Evolutionary conservation across 352 stramenopile genomes (phyloP).

Genomic region (Globisporangium carolinianum): DNA sequence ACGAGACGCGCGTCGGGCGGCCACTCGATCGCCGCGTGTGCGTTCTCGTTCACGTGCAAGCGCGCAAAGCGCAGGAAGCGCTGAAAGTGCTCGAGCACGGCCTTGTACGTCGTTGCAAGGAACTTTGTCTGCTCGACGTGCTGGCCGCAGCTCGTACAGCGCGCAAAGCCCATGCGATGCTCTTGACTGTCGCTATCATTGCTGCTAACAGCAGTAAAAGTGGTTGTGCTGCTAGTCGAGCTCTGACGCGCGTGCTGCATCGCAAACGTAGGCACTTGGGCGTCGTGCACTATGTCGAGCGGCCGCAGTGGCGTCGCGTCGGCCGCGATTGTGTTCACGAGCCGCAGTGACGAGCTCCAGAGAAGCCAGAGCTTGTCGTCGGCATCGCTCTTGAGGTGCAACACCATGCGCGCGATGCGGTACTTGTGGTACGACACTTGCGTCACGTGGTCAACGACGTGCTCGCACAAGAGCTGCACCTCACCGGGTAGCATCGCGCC

Average conservation of each 20-base stretch:
- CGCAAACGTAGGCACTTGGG: constrained; percentile 49
- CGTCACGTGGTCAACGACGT: constrained; percentile 90
- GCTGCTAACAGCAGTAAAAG: neutral
- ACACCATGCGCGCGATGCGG: constrained; percentile 90
- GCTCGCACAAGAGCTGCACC: constrained; percentile 89
- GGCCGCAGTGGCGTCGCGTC: constrained; percentile 21
- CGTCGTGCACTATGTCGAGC: constrained; percentile 61
- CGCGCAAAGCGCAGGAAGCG: constrained; percentile 75
- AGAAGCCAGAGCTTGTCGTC: constrained; percentile 92
- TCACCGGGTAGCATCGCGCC: constrained; percentile 86
- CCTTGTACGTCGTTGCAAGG: constrained; percentile 90
- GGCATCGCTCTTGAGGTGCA: constrained; percentile 94
- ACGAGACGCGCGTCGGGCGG: constrained; percentile 86
- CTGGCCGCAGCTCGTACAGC: constrained; percentile 84
- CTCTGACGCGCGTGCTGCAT: neutral
- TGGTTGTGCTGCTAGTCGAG: neutral
- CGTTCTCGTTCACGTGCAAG: constrained; percentile 30
- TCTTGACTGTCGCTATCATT: neutral
- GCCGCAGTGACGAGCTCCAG: constrained; percentile 90
- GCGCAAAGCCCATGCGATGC: constrained; percentile 18
- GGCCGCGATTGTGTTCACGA: constrained; percentile 28
- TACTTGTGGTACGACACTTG: constrained; percentile 89
- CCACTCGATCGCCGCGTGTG: constrained; percentile 73
- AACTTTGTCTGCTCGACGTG: constrained; percentile 62
- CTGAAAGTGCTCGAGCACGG: constrained; percentile 91